Percentiles rank a stretch among this genome's conserved stretches.
phyloP scores from a whole-genome alignment of 768 basidiomycete species.

The Psilocybe subaeruginosa region DNA sequence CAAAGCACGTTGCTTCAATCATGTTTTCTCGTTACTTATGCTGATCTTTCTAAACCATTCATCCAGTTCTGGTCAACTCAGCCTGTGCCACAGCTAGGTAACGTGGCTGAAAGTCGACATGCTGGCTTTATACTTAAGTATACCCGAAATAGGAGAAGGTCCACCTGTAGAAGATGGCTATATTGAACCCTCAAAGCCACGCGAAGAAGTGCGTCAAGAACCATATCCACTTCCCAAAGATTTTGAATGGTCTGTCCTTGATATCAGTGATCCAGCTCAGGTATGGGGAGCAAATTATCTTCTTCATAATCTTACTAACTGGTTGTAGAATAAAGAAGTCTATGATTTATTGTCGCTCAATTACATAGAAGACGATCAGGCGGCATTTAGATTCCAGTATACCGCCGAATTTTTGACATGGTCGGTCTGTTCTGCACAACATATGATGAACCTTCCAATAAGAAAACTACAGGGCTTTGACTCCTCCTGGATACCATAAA shows the following conservation, averaged over 20 bases:
- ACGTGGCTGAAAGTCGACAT: slow-evolving; percentile 4
- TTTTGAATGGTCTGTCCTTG: slow-evolving; percentile 88
- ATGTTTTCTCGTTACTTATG: neutral
- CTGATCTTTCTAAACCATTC: neutral
- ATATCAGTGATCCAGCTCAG: slow-evolving; percentile 77
- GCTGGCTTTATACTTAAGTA: neutral
- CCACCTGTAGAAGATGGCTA: slow-evolving; percentile 77
- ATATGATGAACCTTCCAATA: neutral
- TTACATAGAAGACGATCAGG: slow-evolving; percentile 96
- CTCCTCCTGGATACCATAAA: slow-evolving; percentile 88
- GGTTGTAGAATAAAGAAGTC: slow-evolving; percentile 81
- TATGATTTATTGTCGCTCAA: slow-evolving; percentile 90
- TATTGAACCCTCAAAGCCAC: slow-evolving; percentile 81
- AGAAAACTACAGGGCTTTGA: slow-evolving; percentile 72
- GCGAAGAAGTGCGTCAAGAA: slow-evolving; percentile 83
- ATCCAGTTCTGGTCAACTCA: slow-evolving; percentile 95
- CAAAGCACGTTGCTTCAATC: slow-evolving; percentile 57
- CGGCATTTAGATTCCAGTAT: slow-evolving; percentile 96
- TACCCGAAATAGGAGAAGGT: slow-evolving; percentile 53
- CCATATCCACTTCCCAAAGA: slow-evolving; percentile 89
- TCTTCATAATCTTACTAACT: neutral
- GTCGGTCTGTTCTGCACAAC: slow-evolving; percentile 38
- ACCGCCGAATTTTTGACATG: slow-evolving; percentile 93
- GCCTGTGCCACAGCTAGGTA: slow-evolving; percentile 90
- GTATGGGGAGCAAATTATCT: slow-evolving; percentile 35